Evolutionary conservation across 2,329 filamentous ascomycete species (phyloP).

Genomic region (Raffaelea ambrosiae): DNA sequence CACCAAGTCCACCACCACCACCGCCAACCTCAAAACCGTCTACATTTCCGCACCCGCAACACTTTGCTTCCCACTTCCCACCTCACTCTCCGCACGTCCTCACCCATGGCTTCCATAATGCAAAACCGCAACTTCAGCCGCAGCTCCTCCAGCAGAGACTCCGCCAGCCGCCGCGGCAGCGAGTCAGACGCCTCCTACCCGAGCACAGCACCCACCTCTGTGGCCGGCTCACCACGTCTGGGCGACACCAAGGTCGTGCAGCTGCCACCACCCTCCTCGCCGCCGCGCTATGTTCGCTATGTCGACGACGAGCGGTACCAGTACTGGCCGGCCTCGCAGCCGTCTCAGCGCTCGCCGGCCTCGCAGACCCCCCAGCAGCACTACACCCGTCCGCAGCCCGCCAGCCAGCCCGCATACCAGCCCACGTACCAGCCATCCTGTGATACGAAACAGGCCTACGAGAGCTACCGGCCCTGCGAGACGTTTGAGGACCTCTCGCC

Average conservation of each 20-base stretch:
- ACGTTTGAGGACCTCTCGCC: slow-evolving; percentile 28
- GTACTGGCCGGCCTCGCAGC: not conserved
- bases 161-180: slow-evolving; percentile 28
- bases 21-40: too few relatives aligned
- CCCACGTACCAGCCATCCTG: not conserved
- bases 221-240: slow-evolving; percentile 30
- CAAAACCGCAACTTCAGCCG: slow-evolving; percentile 22
- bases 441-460: slow-evolving; percentile 1
- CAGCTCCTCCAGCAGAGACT: slow-evolving; percentile 20
- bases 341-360: not conserved
- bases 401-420: not conserved
- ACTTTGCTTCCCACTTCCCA: not conserved
- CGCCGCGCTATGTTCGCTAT: not conserved
- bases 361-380: not conserved
- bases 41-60: not conserved
- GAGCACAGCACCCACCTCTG: slow-evolving; percentile 39
- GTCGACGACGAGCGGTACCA: not conserved
- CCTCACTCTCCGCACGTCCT: not conserved
- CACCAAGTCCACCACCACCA: too few relatives aligned
- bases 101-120: slow-evolving; percentile 23
- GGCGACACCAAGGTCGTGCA: slow-evolving; percentile 22
- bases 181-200: slow-evolving; percentile 34
- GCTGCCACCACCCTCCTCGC: slow-evolving; percentile 10
- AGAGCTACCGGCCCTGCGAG: not conserved
- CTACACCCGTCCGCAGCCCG: not conserved